These are phyloP conservation scores for Aegilops bicornis DNA, from an alignment of 176 grass and related monocot genomes.

Conservation along the genomic window DNA sequence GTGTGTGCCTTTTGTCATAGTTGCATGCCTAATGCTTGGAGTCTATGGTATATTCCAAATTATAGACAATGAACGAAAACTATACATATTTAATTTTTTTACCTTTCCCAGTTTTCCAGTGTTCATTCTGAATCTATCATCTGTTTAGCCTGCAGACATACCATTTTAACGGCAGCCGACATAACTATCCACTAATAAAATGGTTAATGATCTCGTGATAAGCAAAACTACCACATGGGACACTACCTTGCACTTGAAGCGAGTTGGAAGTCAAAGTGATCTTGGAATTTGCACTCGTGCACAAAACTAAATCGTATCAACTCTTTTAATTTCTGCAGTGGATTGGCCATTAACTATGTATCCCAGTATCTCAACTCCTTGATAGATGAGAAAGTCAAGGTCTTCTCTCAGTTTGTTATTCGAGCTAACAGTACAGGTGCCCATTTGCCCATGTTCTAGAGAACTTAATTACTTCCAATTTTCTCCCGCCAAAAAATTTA, in stretches of 20 bases:
- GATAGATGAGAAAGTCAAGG: slow-evolving; percentile 52
- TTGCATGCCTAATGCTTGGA: neutral
- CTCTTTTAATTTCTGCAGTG: neutral
- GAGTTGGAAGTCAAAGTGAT: slow-evolving; percentile 46
- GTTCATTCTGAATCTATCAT: neutral
- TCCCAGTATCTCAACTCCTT: slow-evolving; percentile 28
- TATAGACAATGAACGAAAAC: neutral
- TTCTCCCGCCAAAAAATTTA: slow-evolving; percentile 8
- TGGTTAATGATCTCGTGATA: slow-evolving; percentile 34
- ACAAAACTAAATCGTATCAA: slow-evolving; percentile 24
- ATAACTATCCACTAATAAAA: slow-evolving; percentile 34
- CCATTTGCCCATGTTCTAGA: slow-evolving; percentile 42
- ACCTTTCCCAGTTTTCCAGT: neutral
- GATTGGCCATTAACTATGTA: slow-evolving; percentile 33
- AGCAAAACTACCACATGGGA: slow-evolving; percentile 44
- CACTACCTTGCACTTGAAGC: slow-evolving; percentile 45
- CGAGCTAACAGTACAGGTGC: slow-evolving; percentile 1
- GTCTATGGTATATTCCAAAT: neutral
- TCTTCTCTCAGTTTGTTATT: slow-evolving; percentile 27
- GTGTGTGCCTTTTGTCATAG: neutral
- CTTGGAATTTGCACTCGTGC: slow-evolving; percentile 27
- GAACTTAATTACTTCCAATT: slow-evolving; percentile 11
- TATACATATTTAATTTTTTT: neutral
- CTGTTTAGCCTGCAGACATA: slow-evolving; percentile 36
- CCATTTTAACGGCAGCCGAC: slow-evolving; percentile 48